Percentiles rank a stretch among this genome's conserved stretches.
phyloP scores from a whole-genome alignment of 1,139 yeast genomes.

The Suhomyces maxii region DNA sequence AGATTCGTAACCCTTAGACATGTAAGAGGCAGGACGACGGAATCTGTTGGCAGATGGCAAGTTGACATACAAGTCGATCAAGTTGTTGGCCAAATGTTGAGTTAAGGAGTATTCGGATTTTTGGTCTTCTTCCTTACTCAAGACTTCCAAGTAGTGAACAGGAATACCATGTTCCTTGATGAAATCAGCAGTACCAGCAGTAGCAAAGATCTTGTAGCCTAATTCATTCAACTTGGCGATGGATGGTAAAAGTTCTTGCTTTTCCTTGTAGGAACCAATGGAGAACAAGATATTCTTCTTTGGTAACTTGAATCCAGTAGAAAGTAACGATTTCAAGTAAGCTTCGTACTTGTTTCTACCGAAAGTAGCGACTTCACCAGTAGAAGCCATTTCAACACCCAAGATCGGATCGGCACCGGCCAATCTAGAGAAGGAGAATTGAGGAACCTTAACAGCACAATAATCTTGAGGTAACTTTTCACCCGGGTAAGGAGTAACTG shows the following conservation, averaged over 20 bases:
- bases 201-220: constrained; percentile 91
- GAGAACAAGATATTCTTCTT: constrained; percentile 92
- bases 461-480: constrained; percentile 87
- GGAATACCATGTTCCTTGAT: constrained; percentile 92
- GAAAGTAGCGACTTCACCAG: constrained; percentile 98
- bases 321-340: constrained; percentile 87
- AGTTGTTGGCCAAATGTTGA: constrained; percentile 93
- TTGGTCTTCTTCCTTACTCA: constrained; percentile 72
- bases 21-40: constrained; percentile 98
- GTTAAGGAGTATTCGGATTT: constrained; percentile 93
- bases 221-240: constrained; percentile 77
- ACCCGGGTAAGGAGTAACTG: constrained; percentile 85
- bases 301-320: constrained; percentile 94
- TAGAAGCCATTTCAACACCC: constrained; percentile 99
- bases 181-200: constrained; percentile 99
- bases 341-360: constrained; percentile 98
- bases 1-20: constrained; percentile 95
- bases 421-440: constrained; percentile 94
- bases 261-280: constrained; percentile 97
- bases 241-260: constrained; percentile 87
- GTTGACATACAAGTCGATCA: constrained; percentile 94
- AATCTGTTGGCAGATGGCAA: constrained; percentile 95
- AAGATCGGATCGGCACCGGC: constrained; percentile 98
- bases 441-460: constrained; percentile 97
- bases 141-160: constrained; percentile 90